Evolutionary conservation across 345 rosid genomes (phyloP).

Genomic region (Hibiscus mutabilis): DNA sequence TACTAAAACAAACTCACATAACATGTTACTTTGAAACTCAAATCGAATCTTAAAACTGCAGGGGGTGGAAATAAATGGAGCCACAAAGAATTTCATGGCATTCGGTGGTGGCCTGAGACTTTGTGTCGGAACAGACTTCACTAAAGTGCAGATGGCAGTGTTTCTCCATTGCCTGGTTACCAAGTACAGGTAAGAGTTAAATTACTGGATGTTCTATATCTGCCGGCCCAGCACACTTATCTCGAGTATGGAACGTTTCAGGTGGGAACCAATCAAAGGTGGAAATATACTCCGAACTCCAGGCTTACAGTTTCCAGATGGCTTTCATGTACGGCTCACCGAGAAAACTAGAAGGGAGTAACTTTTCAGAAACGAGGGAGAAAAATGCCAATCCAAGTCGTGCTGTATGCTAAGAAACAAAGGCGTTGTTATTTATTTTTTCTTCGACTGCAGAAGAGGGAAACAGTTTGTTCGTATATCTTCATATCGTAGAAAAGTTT

Average conservation of each 20-base stretch:
- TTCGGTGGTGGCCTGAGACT: conserved; percentile 98
- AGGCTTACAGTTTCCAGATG: conserved; percentile 83
- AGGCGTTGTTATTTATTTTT: not conserved
- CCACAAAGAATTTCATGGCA: conserved; percentile 81
- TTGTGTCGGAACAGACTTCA: conserved; percentile 88
- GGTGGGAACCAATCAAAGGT: conserved; percentile 69
- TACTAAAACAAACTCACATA: conserved; percentile 1
- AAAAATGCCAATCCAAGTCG: conserved; percentile 11
- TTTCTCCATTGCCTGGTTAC: conserved; percentile 81
- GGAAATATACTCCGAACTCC: conserved; percentile 71
- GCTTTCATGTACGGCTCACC: conserved; percentile 50
- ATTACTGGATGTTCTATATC: not conserved
- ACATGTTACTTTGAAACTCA: not conserved
- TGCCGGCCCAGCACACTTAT: not conserved
- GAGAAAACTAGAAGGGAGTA: conserved; percentile 28
- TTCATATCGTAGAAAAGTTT: conserved; percentile 4
- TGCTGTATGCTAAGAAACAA: too few species aligned
- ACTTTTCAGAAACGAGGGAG: not conserved
- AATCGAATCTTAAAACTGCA: conserved; percentile 15
- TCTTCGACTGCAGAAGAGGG: conserved; percentile 18
- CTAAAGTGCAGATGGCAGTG: conserved; percentile 80
- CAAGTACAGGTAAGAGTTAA: conserved; percentile 56
- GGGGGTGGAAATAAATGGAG: conserved; percentile 53
- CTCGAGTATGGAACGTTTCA: conserved; percentile 25
- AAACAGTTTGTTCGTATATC: not conserved